These are phyloP conservation scores for Salix koriyanagi DNA, from an alignment of 345 rosid genomes.

Conservation along the genomic window DNA sequence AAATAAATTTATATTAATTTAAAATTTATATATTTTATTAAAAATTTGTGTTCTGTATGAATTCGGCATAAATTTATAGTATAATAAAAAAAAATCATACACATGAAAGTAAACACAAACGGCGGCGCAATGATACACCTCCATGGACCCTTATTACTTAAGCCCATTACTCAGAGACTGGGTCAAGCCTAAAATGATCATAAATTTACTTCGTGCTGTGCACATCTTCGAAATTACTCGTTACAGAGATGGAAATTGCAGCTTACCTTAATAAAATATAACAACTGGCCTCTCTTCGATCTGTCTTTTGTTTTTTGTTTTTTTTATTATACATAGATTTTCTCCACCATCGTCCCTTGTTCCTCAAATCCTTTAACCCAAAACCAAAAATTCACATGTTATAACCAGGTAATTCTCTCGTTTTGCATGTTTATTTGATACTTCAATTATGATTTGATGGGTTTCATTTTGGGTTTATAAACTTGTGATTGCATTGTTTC, in stretches of 20 bases:
- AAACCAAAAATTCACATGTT: slow-evolving; percentile 19
- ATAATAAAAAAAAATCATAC: too few relatives aligned
- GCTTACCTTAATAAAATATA: not conserved
- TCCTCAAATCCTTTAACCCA: slow-evolving; percentile 22
- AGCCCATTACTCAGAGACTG: not conserved
- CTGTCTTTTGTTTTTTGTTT: not conserved
- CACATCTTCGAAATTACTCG: not conserved
- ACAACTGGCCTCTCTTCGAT: not conserved
- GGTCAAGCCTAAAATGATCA: not conserved
- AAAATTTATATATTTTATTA: too few relatives aligned
- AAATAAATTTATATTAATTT: too few relatives aligned
- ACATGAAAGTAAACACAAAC: too few relatives aligned
- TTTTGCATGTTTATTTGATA: not conserved
- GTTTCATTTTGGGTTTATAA: not conserved
- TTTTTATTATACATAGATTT: not conserved
- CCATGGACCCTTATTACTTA: too few relatives aligned
- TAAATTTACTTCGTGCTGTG: not conserved
- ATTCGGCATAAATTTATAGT: too few relatives aligned
- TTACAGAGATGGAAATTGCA: not conserved
- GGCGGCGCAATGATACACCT: too few relatives aligned
- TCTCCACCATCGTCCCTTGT: slow-evolving; percentile 11
- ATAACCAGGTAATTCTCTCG: slow-evolving; percentile 21
- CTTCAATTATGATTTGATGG: slow-evolving; percentile 2
- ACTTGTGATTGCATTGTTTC: not conserved
- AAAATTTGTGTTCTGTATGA: fast-evolving